These are phyloP conservation scores for Clonostachys solani DNA, from an alignment of 2,329 filamentous ascomycete genomes.

Conservation along the genomic window DNA sequence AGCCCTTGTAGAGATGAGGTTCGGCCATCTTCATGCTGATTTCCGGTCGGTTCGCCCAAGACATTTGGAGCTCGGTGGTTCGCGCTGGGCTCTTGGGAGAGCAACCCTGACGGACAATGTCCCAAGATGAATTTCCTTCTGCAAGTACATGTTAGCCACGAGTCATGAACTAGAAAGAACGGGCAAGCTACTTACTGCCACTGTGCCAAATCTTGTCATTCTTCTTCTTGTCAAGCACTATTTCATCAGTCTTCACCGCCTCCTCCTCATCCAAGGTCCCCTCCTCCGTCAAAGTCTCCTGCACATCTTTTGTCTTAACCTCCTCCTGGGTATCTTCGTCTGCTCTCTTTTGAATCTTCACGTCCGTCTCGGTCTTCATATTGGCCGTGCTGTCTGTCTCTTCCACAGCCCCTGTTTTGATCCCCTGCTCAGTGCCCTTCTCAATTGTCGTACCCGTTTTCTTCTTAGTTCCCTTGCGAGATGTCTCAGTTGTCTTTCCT, in stretches of 20 bases:
- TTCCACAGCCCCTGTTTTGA: too few species aligned
- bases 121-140: slow-evolving; percentile 39
- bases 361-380: slow-evolving; percentile 22
- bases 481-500: too few species aligned
- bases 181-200: background rate
- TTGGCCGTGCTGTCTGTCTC: slow-evolving; percentile 19
- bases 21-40: slow-evolving; percentile 40
- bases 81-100: slow-evolving; percentile 59
- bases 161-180: background rate
- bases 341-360: slow-evolving; percentile 27
- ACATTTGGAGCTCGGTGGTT: slow-evolving; percentile 31
- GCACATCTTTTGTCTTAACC: too few species aligned
- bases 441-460: too few species aligned
- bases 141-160: background rate
- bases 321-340: too few species aligned
- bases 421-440: too few species aligned
- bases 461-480: too few species aligned
- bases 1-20: slow-evolving; percentile 50
- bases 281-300: too few species aligned
- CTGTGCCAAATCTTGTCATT: too few species aligned
- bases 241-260: too few species aligned
- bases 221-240: too few species aligned
- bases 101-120: slow-evolving; percentile 55
- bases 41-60: slow-evolving; percentile 37
- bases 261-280: too few species aligned